Evolutionary conservation across 208 protist species (phyloP), one percentile per base, ranked within the genome.

Genomic region (Blechomonas ayalai): DNA sequence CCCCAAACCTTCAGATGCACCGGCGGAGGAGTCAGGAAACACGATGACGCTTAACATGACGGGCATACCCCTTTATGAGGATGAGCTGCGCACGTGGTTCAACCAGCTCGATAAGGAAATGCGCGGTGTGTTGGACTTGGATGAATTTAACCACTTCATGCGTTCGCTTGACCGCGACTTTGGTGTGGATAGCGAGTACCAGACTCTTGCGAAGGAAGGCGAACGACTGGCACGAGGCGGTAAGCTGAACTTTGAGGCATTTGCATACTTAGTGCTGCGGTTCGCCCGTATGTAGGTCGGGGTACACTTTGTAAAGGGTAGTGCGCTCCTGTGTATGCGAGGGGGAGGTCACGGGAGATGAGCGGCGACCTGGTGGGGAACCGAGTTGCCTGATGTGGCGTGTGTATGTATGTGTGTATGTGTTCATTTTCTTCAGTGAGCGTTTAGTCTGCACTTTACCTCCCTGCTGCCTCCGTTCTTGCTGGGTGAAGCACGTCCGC

Each of bases 241-340:
- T n/a, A 42, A 52, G 8, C 57, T 89, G 13, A 67, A 58, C 43
- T 89, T 82, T 48, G 80, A 89, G 32, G 74, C 73, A 19, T 89
- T 89, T 54, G 71, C 80, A n/a, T 89, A 75, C 53, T 44, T 89
- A 43, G 67, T 84, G 5, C 52, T 80, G 27, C 71, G 80, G 20
- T 89, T 89, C 40, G 52, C 50, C 8, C 55, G 60, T 9, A 54
- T 62, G 4, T 83, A 67, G 59, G n/a, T 9, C 22, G 35, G 4
- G 1, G 6, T 1, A 32, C n/a, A n/a, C n/a, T n/a, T n/a, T n/a
- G n/a, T n/a, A n/a, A n/a, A n/a, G n/a, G n/a, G n/a, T n/a, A n/a
- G n/a, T n/a, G n/a, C n/a, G n/a, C n/a, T n/a, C n/a, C n/a, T n/a
- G n/a, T n/a, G n/a, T n/a, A 3, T 40, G 42, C 13, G 23, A 31